phyloP scores from a whole-genome alignment of 306 rosid species.

The Elaeagnus macrophylla region DNA sequence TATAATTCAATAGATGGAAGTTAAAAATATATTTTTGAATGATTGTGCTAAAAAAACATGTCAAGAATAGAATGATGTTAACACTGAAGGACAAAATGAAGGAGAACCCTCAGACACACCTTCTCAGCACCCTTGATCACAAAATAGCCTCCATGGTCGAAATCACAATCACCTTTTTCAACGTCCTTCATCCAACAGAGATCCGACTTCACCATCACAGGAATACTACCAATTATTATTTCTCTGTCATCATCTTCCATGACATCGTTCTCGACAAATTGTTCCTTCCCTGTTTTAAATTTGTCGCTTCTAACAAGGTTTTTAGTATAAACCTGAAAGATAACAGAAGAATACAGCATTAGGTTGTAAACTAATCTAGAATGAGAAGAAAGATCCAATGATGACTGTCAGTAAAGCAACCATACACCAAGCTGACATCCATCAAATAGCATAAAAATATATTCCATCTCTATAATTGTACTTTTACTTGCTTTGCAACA shows the following conservation, averaged over 20 bases:
- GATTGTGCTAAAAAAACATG: not conserved
- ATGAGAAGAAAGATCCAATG: not conserved
- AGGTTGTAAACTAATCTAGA: not conserved
- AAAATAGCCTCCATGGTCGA: constrained; percentile 90
- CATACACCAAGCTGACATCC: not conserved
- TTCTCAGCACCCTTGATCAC: constrained; percentile 88
- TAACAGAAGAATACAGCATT: constrained; percentile 14
- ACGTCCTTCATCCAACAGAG: constrained; percentile 75
- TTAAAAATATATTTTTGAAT: not conserved
- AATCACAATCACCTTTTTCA: constrained; percentile 71
- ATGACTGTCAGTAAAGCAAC: not conserved
- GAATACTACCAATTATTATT: constrained; percentile 59
- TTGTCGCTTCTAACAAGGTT: constrained; percentile 58
- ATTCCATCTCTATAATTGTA: not conserved
- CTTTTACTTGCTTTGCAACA: not conserved
- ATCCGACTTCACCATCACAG: constrained; percentile 91
- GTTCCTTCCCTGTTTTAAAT: constrained; percentile 72
- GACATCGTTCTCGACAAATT: constrained; percentile 32
- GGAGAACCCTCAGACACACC: constrained; percentile 31
- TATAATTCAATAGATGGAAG: too few species aligned
- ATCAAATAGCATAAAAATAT: not conserved
- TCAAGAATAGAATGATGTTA: not conserved
- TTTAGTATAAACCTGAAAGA: constrained; percentile 50
- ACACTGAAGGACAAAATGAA: not conserved
- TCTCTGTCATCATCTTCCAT: constrained; percentile 39